Conservation (phyloP, 1,139 yeast species). For the Pichia sp. region DNA sequence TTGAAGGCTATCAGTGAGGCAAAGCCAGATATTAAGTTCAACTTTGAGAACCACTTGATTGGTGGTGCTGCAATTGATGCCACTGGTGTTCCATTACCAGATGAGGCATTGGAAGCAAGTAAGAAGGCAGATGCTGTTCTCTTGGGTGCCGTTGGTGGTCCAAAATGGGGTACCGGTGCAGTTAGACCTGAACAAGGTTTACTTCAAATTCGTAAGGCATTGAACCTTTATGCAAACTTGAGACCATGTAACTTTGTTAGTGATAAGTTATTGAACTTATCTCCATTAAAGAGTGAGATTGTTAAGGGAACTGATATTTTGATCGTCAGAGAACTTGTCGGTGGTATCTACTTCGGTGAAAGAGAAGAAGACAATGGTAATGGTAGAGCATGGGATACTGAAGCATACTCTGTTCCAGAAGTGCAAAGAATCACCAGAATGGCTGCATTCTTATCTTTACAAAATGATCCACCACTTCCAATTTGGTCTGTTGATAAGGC, state of each 20-base stretch:
- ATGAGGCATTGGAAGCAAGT: constrained; percentile 76
- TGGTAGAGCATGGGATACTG: constrained; percentile 89
- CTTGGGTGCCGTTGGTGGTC: constrained; percentile 98
- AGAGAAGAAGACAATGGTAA: constrained; percentile 86
- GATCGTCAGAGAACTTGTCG: constrained; percentile 94
- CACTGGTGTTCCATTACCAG: constrained; percentile 89
- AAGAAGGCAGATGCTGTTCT: constrained; percentile 87
- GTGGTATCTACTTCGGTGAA: constrained; percentile 96
- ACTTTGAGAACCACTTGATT: constrained; percentile 75
- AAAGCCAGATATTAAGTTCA: constrained; percentile 60
- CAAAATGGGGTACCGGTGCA: constrained; percentile 93
- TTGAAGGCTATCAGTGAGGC: constrained; percentile 65
- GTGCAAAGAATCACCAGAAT: constrained; percentile 92
- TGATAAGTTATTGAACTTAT: constrained; percentile 72
- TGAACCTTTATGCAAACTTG: constrained; percentile 88
- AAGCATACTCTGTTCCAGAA: constrained; percentile 82
- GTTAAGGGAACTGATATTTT: constrained; percentile 87
- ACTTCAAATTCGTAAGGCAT: constrained; percentile 86
- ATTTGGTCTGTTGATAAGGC: constrained; percentile 97
- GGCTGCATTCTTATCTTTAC: constrained; percentile 97
- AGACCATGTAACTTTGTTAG: constrained; percentile 96
- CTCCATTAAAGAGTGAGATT: constrained; percentile 78
- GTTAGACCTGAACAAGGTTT: constrained; percentile 98
- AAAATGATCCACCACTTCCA: constrained; percentile 87
- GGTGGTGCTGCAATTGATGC: constrained; percentile 99